Conservation (phyloP, 164 flowering plant genomes). For the Nymphaea thermarum region DNA sequence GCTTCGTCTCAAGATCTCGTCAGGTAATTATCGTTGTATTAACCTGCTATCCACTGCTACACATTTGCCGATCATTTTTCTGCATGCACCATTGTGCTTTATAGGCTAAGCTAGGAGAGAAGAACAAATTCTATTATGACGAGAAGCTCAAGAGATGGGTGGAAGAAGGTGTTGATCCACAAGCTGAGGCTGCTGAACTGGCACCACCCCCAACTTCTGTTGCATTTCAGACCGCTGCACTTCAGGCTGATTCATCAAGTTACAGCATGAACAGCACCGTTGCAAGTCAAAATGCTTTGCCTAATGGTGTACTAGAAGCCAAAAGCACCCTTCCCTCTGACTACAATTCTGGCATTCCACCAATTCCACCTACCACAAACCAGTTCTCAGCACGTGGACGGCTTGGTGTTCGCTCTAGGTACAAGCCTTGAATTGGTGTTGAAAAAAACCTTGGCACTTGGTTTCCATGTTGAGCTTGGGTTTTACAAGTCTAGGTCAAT, state of each 20-base stretch:
- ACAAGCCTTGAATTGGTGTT: conserved; percentile 1
- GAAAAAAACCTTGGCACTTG: not conserved
- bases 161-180: conserved; percentile 64
- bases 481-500: not conserved
- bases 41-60: not conserved
- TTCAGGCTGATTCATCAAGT: conserved; percentile 41
- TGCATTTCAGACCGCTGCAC: conserved; percentile 36
- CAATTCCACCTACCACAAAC: conserved; percentile 51
- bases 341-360: conserved; percentile 43
- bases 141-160: conserved; percentile 85
- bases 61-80: not conserved
- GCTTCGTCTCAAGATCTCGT: conserved; percentile 43
- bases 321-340: conserved; percentile 20
- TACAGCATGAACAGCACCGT: conserved; percentile 28
- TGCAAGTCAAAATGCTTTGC: conserved; percentile 19
- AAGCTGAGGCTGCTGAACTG: conserved; percentile 52
- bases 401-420: conserved; percentile 71
- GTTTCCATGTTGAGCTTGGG: not conserved
- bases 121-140: conserved; percentile 65
- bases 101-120: conserved; percentile 77
- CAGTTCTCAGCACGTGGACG: conserved; percentile 75
- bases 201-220: conserved; percentile 66
- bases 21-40: conserved; percentile 26
- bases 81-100: not conserved
- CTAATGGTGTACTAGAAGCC: conserved; percentile 22